A percentile compares a stretch with the other conserved stretches of the same genome.
phyloP scores from a whole-genome alignment of 2,329 filamentous ascomycete genomes.

The Aureobasidium mangrovei region DNA sequence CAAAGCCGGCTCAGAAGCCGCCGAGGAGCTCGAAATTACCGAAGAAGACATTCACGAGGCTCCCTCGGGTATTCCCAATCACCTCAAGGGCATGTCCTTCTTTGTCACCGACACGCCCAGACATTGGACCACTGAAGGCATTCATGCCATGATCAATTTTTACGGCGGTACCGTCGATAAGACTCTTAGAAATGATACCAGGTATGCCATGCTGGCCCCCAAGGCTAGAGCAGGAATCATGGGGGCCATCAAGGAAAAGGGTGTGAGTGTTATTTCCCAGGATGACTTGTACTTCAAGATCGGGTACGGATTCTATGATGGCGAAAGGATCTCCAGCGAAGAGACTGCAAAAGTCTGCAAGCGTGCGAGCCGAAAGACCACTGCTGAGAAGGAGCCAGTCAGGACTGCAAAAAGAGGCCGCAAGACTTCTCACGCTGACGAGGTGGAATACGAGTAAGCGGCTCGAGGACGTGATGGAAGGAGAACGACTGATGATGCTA shows the following conservation, averaged over 20 bases:
- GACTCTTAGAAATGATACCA: neutral
- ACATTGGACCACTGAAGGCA: conserved; percentile 12
- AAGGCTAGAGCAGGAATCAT: neutral
- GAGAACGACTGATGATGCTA: too few species aligned
- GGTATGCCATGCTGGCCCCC: conserved; percentile 15
- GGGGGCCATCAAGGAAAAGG: neutral
- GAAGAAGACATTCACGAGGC: conserved; percentile 2
- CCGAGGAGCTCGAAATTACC: neutral
- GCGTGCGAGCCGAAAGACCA: neutral
- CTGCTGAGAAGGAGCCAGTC: neutral
- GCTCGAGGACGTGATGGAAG: too few species aligned
- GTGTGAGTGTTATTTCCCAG: neutral
- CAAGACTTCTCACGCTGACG: too few species aligned
- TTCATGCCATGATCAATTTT: conserved; percentile 8
- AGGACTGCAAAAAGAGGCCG: neutral
- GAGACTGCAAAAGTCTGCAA: conserved; percentile 1
- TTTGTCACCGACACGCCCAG: conserved; percentile 15
- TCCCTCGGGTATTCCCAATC: conserved; percentile 3
- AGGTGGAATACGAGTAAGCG: too few species aligned
- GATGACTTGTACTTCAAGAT: neutral
- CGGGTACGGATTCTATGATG: neutral
- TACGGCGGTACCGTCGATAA: conserved; percentile 15
- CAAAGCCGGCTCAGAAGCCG: neutral
- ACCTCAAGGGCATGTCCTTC: conserved; percentile 9
- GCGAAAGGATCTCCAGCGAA: neutral